A percentile compares a stretch with the other conserved stretches of the same genome.
phyloP scores from a whole-genome alignment of 164 flowering plant genomes.

The Chloranthus sessilifolius region DNA sequence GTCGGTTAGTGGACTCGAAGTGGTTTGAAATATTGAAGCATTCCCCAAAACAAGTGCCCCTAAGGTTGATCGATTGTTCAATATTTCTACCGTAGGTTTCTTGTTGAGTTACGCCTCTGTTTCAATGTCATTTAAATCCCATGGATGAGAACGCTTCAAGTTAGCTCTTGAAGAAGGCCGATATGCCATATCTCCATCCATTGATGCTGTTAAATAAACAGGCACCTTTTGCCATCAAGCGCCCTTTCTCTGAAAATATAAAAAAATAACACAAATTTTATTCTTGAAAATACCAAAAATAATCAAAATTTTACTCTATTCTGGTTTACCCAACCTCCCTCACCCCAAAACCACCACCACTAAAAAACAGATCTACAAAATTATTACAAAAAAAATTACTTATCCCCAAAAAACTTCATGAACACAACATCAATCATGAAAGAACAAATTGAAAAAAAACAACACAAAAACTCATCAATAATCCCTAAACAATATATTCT shows the following conservation, averaged over 20 bases:
- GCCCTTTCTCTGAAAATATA: constrained; percentile 12
- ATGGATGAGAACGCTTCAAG: constrained; percentile 38
- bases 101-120: constrained; percentile 32
- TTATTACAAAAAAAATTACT: no score
- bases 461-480: no score
- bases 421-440: no score
- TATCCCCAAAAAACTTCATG: no score
- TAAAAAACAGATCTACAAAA: no score
- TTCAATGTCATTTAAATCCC: constrained; percentile 41
- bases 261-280: no score
- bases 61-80: constrained; percentile 20
- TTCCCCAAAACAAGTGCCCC: constrained; percentile 42
- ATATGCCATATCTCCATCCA: constrained; percentile 18
- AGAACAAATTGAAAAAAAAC: no score
- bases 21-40: constrained; percentile 26
- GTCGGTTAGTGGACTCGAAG: constrained; percentile 32
- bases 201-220: constrained; percentile 14
- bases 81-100: constrained; percentile 28
- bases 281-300: no score
- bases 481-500: no score
- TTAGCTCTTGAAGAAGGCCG: constrained; percentile 25
- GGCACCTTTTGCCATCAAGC: constrained; percentile 21
- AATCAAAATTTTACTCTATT: no score
- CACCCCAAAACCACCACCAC: no score
- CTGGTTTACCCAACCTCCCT: no score